phyloP scores from a whole-genome alignment of 225 moss, liverwort and hornwort species.

The Thuidium tamariscinum region DNA sequence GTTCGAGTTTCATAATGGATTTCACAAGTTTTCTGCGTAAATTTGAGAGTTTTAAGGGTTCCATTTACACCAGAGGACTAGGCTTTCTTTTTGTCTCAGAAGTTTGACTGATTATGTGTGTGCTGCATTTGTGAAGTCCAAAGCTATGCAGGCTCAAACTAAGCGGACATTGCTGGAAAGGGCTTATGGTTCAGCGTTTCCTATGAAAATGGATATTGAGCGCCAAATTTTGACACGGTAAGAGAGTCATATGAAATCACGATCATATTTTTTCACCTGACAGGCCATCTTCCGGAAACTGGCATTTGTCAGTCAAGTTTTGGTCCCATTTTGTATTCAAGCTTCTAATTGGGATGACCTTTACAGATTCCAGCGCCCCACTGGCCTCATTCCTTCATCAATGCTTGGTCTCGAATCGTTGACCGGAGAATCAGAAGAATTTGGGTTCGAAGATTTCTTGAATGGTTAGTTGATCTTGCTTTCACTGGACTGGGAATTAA shows the following conservation, averaged over 20 bases:
- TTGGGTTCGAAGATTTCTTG: constrained; percentile 86
- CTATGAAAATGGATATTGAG: constrained; percentile 83
- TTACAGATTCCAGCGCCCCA: constrained; percentile 83
- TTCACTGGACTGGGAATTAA: not conserved
- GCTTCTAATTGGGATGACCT: not conserved
- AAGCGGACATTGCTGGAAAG: constrained; percentile 56
- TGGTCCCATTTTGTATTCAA: not conserved
- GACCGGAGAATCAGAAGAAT: constrained; percentile 79
- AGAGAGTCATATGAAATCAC: not conserved
- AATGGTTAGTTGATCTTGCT: constrained; percentile 37
- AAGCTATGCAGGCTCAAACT: constrained; percentile 44
- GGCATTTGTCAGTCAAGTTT: not conserved
- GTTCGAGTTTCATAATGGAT: not conserved
- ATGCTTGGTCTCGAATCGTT: constrained; percentile 91
- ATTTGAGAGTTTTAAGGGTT: not conserved
- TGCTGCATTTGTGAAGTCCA: constrained; percentile 36
- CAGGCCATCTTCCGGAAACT: not conserved
- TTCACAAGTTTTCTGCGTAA: not conserved
- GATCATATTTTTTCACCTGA: not conserved
- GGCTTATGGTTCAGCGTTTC: constrained; percentile 70
- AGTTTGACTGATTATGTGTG: not conserved
- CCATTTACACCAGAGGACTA: not conserved
- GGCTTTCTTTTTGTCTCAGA: not conserved
- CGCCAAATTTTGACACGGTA: constrained; percentile 82
- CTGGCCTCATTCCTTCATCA: constrained; percentile 75